Evolutionary conservation across 495 filamentous ascomycete species (phyloP).

Genomic region (Hypoxylon lienhwacheense): DNA sequence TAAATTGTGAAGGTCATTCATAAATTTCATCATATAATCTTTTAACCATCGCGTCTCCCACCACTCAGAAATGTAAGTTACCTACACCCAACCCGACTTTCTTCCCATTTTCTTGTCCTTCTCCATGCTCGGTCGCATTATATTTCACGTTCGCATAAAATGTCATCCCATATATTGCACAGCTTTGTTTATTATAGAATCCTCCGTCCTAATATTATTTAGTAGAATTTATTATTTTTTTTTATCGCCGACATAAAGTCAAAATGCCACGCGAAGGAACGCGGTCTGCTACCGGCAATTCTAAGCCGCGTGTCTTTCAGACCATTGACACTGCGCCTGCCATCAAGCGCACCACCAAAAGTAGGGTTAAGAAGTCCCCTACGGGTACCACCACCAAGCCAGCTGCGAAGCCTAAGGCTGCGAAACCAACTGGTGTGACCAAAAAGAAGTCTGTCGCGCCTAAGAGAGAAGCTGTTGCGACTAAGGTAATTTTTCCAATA

Average conservation of each 20-base stretch:
- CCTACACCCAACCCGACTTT: constrained; percentile 19
- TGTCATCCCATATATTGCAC: constrained; percentile 23
- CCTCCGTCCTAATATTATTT: constrained; percentile 30
- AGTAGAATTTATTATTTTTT: constrained; percentile 31
- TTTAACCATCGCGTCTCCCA: constrained; percentile 1
- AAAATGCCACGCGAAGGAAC: constrained; percentile 60
- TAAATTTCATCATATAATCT: neutral
- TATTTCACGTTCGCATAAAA: constrained; percentile 21
- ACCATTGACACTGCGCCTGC: constrained; percentile 53
- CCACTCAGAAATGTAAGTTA: constrained; percentile 20
- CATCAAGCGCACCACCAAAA: constrained; percentile 49
- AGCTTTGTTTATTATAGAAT: constrained; percentile 6
- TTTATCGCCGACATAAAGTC: constrained; percentile 16
- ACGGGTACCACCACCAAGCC: constrained; percentile 39
- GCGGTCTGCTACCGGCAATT: constrained; percentile 57
- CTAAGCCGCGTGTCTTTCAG: constrained; percentile 56
- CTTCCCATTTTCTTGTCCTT: neutral
- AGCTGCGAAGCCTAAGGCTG: constrained; percentile 45
- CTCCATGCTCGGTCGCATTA: constrained; percentile 35
- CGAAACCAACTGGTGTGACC: constrained; percentile 56
- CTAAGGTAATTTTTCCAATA: constrained; percentile 47
- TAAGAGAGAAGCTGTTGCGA: constrained; percentile 52
- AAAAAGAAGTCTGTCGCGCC: constrained; percentile 55
- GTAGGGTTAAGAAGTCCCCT: constrained; percentile 43
- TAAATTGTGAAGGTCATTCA: constrained; percentile 4